Evolutionary conservation across 305 asterid genomes (phyloP).

Genomic region (Ilex paraguariensis): DNA sequence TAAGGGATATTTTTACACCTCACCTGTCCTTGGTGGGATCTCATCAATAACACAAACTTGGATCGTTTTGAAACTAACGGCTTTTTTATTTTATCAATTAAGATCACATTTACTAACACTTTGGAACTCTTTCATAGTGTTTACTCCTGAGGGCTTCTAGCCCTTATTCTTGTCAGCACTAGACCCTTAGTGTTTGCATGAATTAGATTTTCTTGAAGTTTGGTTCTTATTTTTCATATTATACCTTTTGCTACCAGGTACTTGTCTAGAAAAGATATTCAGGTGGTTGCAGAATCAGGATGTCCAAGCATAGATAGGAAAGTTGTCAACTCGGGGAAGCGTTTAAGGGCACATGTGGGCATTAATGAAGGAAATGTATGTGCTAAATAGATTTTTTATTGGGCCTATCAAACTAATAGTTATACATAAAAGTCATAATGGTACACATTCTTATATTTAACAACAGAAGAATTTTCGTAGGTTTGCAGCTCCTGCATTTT

Average conservation of each 20-base stretch:
- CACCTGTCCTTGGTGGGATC: too few relatives aligned
- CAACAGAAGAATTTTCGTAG: slow-evolving; percentile 33
- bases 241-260: slow-evolving; percentile 35
- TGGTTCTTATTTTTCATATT: slow-evolving; percentile 10
- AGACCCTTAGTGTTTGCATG: neutral
- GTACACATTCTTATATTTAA: slow-evolving; percentile 1
- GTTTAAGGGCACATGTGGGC: slow-evolving; percentile 69
- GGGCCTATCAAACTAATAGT: neutral
- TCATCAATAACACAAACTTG: too few relatives aligned
- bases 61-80: too few relatives aligned
- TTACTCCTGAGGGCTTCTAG: neutral
- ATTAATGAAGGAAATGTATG: slow-evolving; percentile 83
- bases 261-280: slow-evolving; percentile 57
- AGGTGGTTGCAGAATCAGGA: slow-evolving; percentile 56
- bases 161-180: neutral
- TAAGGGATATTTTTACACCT: too few relatives aligned
- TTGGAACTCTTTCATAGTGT: neutral
- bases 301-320: slow-evolving; percentile 88
- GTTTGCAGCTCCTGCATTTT: slow-evolving; percentile 82
- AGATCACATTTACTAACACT: too few relatives aligned
- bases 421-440: neutral
- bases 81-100: too few relatives aligned
- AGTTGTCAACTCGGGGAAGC: slow-evolving; percentile 91
- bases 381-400: neutral
- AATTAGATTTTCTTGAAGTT: neutral